Percentiles rank a stretch among this genome's conserved stretches.
phyloP scores from a whole-genome alignment of 441 rosid genomes.

The Gossypium trilobum region DNA sequence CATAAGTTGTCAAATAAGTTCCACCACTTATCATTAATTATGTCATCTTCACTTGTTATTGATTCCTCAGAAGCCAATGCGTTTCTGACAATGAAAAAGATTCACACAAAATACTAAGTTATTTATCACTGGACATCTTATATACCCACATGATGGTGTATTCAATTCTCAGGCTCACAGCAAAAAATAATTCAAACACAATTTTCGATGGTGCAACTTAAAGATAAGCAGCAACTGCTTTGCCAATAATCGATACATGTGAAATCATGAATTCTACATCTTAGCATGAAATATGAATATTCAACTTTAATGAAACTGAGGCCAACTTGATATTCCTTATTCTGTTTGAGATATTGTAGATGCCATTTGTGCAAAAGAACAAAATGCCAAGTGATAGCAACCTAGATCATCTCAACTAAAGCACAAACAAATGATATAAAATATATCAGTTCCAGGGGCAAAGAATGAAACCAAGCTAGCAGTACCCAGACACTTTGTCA shows the following conservation, averaged over 20 bases:
- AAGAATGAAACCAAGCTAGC: constrained; percentile 12
- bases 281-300: not conserved
- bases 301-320: not conserved
- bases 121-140: not conserved
- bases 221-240: not conserved
- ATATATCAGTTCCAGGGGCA: constrained; percentile 12
- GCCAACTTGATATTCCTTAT: not conserved
- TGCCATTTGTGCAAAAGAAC: constrained; percentile 1
- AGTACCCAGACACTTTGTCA: constrained; percentile 60
- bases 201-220: not conserved
- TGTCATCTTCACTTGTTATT: constrained; percentile 34
- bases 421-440: not conserved
- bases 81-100: constrained; percentile 33
- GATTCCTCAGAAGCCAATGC: constrained; percentile 20
- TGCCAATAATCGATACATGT: not conserved
- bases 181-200: not conserved
- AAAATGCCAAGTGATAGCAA: not conserved
- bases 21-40: constrained; percentile 76
- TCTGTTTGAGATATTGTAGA: not conserved
- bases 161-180: not conserved
- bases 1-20: constrained; percentile 82
- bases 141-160: not conserved
- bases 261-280: not conserved
- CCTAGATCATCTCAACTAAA: not conserved
- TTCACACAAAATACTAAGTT: constrained; percentile 11